phyloP scores from a whole-genome alignment of 2,329 filamentous ascomycete species.

The Penicillium capsulatum region DNA sequence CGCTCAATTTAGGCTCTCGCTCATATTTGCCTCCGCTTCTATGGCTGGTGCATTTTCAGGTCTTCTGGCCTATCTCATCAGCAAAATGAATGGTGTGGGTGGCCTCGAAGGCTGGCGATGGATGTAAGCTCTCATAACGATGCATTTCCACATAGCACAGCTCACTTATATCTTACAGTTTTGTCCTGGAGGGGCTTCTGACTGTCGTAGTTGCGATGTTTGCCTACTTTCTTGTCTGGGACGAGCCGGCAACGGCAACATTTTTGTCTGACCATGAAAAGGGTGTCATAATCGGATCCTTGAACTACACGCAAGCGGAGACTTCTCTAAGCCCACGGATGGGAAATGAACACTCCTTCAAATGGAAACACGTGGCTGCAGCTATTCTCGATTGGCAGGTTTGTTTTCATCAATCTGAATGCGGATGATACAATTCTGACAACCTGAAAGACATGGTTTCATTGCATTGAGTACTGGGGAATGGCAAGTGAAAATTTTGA shows the following conservation, averaged over 20 bases:
- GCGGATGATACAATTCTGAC: too few species aligned
- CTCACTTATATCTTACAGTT: too few species aligned
- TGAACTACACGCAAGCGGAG: too few species aligned
- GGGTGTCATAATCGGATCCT: too few species aligned
- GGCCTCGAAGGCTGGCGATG: not conserved
- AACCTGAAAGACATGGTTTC: too few species aligned
- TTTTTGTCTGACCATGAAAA: not conserved
- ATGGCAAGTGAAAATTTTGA: too few species aligned
- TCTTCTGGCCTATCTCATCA: not conserved
- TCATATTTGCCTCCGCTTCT: constrained; percentile 41
- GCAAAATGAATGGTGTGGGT: not conserved
- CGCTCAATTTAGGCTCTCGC: constrained; percentile 37
- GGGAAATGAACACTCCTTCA: too few species aligned
- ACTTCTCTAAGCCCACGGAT: too few species aligned
- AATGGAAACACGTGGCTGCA: not conserved
- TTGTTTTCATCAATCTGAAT: not conserved
- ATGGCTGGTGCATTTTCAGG: not conserved
- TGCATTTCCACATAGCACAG: too few species aligned
- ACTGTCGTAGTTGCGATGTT: not conserved
- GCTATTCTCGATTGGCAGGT: not conserved
- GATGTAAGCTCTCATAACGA: too few species aligned
- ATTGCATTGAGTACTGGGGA: too few species aligned
- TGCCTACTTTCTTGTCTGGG: not conserved
- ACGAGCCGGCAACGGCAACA: not conserved
- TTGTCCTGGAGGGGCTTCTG: not conserved